A percentile compares a stretch with the other conserved stretches of the same genome.
These are phyloP conservation scores for Xylariaceae sp. DNA, from an alignment of 2,329 filamentous ascomycete species.

Conservation along the genomic window DNA sequence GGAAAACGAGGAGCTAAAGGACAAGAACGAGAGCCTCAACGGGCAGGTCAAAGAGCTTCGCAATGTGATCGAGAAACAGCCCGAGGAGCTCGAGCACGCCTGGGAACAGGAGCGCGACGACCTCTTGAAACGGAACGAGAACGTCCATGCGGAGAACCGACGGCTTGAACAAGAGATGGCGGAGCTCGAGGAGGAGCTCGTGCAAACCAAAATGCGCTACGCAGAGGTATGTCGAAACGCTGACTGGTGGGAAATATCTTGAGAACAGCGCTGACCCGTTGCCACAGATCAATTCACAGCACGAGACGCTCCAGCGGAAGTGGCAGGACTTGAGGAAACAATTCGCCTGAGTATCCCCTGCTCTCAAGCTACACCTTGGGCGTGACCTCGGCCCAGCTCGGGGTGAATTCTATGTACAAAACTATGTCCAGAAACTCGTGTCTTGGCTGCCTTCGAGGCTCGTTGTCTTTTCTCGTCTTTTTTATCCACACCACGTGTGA, in stretches of 20 bases:
- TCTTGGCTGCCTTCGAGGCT: too few species aligned
- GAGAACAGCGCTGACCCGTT: constrained; percentile 4
- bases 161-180: constrained; percentile 80
- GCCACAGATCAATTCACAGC: constrained; percentile 58
- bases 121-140: constrained; percentile 84
- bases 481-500: too few species aligned
- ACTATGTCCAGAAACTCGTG: too few species aligned
- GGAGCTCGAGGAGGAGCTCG: constrained; percentile 87
- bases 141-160: constrained; percentile 90
- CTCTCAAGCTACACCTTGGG: too few species aligned
- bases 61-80: constrained; percentile 81
- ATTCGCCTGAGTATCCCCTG: constrained; percentile 32
- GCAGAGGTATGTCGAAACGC: constrained; percentile 86
- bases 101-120: constrained; percentile 82
- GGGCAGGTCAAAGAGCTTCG: constrained; percentile 80
- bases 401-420: too few species aligned
- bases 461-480: too few species aligned
- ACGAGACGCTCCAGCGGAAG: constrained; percentile 67
- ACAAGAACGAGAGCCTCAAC: constrained; percentile 82
- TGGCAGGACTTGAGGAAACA: constrained; percentile 66
- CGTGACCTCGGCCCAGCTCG: too few species aligned
- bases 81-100: constrained; percentile 74
- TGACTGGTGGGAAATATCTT: neutral
- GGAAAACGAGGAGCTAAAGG: constrained; percentile 80
- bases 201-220: constrained; percentile 89